Conservation (phyloP, 2,329 filamentous ascomycete species). For the Fusarium siculi region DNA sequence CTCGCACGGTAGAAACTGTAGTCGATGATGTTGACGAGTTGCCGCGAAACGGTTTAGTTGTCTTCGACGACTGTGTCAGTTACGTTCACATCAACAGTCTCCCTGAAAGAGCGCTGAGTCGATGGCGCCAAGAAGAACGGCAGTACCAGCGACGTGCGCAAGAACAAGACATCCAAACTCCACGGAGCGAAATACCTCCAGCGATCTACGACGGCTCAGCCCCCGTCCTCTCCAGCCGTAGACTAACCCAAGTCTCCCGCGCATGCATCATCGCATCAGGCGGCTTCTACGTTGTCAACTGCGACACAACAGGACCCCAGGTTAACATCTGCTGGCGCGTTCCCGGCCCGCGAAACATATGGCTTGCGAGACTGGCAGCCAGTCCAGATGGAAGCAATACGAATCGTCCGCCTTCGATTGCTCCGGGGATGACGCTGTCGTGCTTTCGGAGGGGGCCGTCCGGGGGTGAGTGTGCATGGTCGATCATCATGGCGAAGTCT, state of each 20-base stretch:
- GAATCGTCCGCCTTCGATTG: fast-evolving
- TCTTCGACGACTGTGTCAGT: not conserved
- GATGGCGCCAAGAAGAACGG: not conserved
- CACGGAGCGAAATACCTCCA: not conserved
- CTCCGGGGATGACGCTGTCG: not conserved
- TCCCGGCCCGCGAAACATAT: not conserved
- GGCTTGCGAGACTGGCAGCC: not conserved
- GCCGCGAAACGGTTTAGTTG: not conserved
- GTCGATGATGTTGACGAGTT: not conserved
- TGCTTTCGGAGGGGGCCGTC: not conserved
- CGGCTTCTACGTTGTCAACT: not conserved
- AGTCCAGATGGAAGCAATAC: not conserved
- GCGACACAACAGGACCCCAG: not conserved
- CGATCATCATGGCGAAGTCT: not conserved
- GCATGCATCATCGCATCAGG: not conserved
- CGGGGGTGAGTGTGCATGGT: not conserved
- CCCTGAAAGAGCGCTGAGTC: not conserved
- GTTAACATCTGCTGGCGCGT: not conserved
- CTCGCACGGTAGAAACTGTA: too few relatives aligned
- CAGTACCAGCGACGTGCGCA: fast-evolving
- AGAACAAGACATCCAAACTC: not conserved
- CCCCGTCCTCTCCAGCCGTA: not conserved
- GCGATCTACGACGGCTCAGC: not conserved
- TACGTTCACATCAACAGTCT: not conserved
- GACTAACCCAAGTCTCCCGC: not conserved